Conservation (phyloP, 1,284 basidiomycete species). For the Fomitopsis pinicola region DNA sequence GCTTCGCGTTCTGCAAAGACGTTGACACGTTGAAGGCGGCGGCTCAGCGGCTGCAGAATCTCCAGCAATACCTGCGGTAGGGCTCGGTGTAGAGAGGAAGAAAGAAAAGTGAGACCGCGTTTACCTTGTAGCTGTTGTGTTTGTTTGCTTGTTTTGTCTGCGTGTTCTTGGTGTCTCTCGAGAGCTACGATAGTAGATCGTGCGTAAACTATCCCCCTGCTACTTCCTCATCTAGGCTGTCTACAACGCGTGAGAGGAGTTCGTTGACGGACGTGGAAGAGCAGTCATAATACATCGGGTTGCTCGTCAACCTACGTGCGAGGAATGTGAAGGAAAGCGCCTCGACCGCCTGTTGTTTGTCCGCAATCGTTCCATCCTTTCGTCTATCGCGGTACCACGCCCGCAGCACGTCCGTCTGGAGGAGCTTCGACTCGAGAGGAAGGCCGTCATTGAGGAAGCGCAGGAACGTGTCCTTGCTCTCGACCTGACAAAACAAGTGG, state of each 20-base stretch:
- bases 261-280: conserved; percentile 39
- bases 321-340: conserved; percentile 82
- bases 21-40: conserved; percentile 76
- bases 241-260: conserved; percentile 69
- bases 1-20: conserved; percentile 96
- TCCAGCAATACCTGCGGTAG: conserved; percentile 62
- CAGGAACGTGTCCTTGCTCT: conserved; percentile 74
- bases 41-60: conserved; percentile 68
- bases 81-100: not conserved
- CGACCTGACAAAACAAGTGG: conserved; percentile 84
- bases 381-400: conserved; percentile 48
- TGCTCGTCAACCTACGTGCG: conserved; percentile 64
- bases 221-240: conserved; percentile 40
- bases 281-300: conserved; percentile 86
- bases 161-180: not conserved
- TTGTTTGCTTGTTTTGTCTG: not conserved
- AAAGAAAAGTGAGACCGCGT: not conserved
- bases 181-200: not conserved
- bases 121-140: not conserved
- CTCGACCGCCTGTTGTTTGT: conserved; percentile 73
- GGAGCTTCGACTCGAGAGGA: conserved; percentile 81
- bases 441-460: conserved; percentile 85
- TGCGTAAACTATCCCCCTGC: conserved; percentile 3
- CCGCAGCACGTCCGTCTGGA: conserved; percentile 47
- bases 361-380: conserved; percentile 35